Conservation (phyloP, 1,284 basidiomycete genomes). For the Puccinia sorghi region DNA sequence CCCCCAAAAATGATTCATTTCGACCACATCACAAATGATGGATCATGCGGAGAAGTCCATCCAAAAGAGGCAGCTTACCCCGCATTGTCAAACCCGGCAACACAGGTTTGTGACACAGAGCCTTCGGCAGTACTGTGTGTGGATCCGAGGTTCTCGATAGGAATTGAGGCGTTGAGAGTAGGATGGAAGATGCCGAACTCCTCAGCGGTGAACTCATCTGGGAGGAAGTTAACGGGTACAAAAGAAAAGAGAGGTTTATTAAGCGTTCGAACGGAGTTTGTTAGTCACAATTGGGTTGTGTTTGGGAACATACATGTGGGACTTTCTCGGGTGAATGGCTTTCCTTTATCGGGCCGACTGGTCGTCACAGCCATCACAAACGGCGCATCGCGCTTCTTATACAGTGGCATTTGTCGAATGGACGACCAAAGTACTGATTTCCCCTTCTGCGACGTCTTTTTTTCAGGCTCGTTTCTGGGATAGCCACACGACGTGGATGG, state of each 20-base stretch:
- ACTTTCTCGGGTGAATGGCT: conserved; percentile 17
- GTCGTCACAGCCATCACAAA: conserved; percentile 39
- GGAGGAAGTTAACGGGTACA: neutral
- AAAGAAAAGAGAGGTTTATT: neutral
- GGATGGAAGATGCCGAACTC: conserved; percentile 43
- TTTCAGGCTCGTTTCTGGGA: conserved; percentile 26
- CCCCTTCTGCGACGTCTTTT: conserved; percentile 12
- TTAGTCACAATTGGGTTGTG: neutral
- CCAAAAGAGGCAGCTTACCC: conserved; percentile 10
- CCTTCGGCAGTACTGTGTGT: neutral
- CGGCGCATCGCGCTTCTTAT: conserved; percentile 18
- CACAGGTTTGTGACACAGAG: neutral
- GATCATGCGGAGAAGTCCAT: neutral
- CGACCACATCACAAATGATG: too few relatives aligned
- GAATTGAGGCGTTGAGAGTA: conserved; percentile 41
- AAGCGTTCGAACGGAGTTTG: neutral
- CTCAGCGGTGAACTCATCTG: conserved; percentile 44
- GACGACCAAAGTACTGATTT: conserved; percentile 45
- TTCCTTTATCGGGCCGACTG: conserved; percentile 19
- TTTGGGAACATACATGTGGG: conserved; percentile 32
- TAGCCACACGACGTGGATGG: too few relatives aligned
- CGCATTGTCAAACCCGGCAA: conserved; percentile 47
- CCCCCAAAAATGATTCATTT: neutral
- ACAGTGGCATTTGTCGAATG: conserved; percentile 10
- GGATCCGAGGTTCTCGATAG: conserved; percentile 41